These are phyloP conservation scores for Anthracocystis walkeri DNA, from an alignment of 1,284 basidiomycete species.

Conservation along the genomic window DNA sequence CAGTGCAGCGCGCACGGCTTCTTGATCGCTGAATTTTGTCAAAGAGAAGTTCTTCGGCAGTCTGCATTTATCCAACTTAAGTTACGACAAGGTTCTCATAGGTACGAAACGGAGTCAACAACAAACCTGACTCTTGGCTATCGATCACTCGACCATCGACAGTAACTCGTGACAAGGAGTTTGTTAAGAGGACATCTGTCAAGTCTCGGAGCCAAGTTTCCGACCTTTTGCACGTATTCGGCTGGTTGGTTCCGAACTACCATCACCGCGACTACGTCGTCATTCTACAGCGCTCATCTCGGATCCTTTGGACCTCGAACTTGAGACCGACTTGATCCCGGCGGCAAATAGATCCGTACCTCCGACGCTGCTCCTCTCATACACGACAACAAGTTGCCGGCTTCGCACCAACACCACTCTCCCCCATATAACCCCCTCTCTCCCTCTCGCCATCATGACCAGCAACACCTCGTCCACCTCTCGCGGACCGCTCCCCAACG, in stretches of 20 bases:
- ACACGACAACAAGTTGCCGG: background rate
- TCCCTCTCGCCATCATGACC: conserved; percentile 18
- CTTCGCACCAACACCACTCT: background rate
- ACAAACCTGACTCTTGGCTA: too few relatives aligned
- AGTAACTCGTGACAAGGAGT: background rate
- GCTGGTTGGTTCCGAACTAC: conserved; percentile 7
- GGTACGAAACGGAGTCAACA: too few relatives aligned
- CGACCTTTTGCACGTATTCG: conserved; percentile 1
- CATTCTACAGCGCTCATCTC: background rate
- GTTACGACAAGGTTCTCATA: too few relatives aligned
- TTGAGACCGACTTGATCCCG: background rate
- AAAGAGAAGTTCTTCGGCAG: too few relatives aligned
- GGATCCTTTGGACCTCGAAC: background rate
- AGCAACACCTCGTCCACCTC: conserved; percentile 5
- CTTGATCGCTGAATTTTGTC: too few relatives aligned
- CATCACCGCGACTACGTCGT: background rate
- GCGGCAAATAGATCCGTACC: background rate
- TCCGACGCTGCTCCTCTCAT: background rate
- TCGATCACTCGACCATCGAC: background rate
- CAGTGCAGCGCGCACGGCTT: too few relatives aligned
- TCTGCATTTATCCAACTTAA: too few relatives aligned
- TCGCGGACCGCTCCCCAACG: conserved; percentile 18
- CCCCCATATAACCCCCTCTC: background rate
- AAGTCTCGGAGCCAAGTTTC: conserved; percentile 1
- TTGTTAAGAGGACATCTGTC: background rate